These are phyloP conservation scores for Mycena alexandri DNA, from an alignment of 768 basidiomycete species.

Conservation along the genomic window DNA sequence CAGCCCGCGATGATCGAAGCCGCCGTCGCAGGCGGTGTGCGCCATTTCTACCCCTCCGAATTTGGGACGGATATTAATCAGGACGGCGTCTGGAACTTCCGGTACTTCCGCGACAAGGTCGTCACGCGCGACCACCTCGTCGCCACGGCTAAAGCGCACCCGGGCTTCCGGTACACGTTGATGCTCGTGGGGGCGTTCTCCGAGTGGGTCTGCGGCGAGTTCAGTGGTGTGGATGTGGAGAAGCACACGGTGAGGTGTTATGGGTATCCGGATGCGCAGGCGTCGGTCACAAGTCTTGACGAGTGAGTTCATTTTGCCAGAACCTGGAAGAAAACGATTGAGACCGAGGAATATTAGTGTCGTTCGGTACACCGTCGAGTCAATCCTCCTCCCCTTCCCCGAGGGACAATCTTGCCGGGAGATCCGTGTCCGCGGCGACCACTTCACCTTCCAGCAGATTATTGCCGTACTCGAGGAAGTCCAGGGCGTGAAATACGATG, in stretches of 20 bases:
- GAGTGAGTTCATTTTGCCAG: conserved; percentile 12
- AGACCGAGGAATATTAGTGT: not conserved
- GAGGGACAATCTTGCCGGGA: conserved; percentile 2
- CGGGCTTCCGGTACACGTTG: conserved; percentile 25
- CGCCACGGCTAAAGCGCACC: conserved; percentile 2
- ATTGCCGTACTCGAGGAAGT: conserved; percentile 19
- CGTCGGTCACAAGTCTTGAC: conserved; percentile 9
- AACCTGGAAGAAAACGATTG: no score
- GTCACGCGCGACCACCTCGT: conserved; percentile 24
- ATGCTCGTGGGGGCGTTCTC: conserved; percentile 17
- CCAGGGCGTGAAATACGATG: conserved; percentile 20
- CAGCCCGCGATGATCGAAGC: conserved; percentile 28
- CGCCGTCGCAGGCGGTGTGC: conserved; percentile 21
- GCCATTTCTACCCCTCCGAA: conserved; percentile 28
- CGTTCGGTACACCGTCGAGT: conserved; percentile 27
- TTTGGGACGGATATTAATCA: conserved; percentile 12
- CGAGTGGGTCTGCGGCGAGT: conserved; percentile 11
- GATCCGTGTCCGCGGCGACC: conserved; percentile 21
- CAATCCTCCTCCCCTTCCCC: conserved; percentile 21
- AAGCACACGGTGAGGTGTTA: conserved; percentile 13
- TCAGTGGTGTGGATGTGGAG: conserved; percentile 13
- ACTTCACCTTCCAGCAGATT: conserved; percentile 11
- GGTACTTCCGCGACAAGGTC: conserved; percentile 26
- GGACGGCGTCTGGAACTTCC: conserved; percentile 5
- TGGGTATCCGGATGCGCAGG: conserved; percentile 19